Evolutionary conservation across 148 eudicot species (phyloP), one percentile per base, ranked within the genome.

Genomic region (Oxyria digyna): DNA sequence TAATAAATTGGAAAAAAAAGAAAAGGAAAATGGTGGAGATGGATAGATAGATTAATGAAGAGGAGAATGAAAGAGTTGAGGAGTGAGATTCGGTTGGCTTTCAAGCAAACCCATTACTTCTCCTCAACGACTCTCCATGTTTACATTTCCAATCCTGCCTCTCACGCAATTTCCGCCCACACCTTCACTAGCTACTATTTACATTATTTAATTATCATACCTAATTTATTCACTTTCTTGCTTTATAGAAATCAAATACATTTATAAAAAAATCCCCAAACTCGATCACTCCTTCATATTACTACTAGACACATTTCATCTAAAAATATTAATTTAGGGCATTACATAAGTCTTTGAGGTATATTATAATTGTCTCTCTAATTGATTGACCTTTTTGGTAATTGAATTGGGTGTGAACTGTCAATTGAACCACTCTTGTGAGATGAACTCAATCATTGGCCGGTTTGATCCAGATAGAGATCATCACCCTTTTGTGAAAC

Each of bases 101-200:
- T 76, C 74, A 88, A 85, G 88, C 85, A 88, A 88, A 78, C 80
- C 68, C 83, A 83, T 78, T 71, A 84, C 90, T 81, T 82, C 74
- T 77, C 80, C 81, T 69, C 82, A 83, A 83, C 83, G 89, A 78
- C 74, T 82, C 57, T 45, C 57, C 52, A 88, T 70, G 82, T 83
- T 89, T 86, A 72, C 85, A 82, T 2, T 83, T 89, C 87, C 91
- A 86, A 87, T 85, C 75, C 88, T 88, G 86, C 83, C 85, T 81
- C 74, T 62, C 88, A 79, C 82, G 79, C 62, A 73, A 70, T 78
- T 82, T 78, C 81, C 84, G 81, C 81, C 9, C 62, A 52, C 38
- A 35, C 69, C 12, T 20, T 67, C 69, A 35, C 49, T 67, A 45
- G 4, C 49, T 45, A 59, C 18, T 15, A 27, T 3, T 59, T 13